A percentile compares a stretch with the other conserved stretches of the same genome.
Evolutionary conservation across 2,329 filamentous ascomycete genomes (phyloP).

Genomic region (Ceratocystis harringtonii): DNA sequence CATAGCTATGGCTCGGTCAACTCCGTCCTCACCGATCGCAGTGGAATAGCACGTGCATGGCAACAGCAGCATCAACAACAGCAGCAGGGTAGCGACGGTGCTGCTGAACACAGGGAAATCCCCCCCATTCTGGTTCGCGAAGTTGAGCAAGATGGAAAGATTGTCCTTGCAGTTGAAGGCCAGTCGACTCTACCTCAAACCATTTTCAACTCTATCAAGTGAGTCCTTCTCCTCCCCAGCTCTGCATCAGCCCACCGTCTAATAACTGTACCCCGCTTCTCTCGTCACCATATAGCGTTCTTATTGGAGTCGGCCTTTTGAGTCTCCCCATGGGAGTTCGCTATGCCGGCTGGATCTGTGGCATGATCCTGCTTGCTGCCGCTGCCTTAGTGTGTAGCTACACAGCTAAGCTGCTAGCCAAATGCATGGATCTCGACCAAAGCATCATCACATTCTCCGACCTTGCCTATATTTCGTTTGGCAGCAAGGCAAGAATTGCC

Average conservation of each 20-base stretch:
- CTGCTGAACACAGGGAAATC: constrained; percentile 37
- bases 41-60: constrained; percentile 18
- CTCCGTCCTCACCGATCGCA: constrained; percentile 11
- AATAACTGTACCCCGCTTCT: constrained; percentile 16
- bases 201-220: constrained; percentile 88
- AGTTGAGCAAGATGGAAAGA: constrained; percentile 73
- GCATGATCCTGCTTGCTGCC: constrained; percentile 57
- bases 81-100: constrained; percentile 21
- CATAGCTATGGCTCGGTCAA: constrained; percentile 39
- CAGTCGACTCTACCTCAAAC: constrained; percentile 94
- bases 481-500: constrained; percentile 61
- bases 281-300: constrained; percentile 33
- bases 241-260: neutral
- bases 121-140: constrained; percentile 77
- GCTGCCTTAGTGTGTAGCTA: constrained; percentile 67
- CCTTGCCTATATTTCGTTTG: constrained; percentile 80
- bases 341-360: constrained; percentile 78
- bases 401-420: constrained; percentile 71
- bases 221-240: constrained; percentile 17
- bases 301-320: constrained; percentile 80
- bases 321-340: constrained; percentile 78
- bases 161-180: constrained; percentile 71
- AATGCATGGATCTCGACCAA: constrained; percentile 74
- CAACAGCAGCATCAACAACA: constrained; percentile 22
- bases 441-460: constrained; percentile 89